phyloP scores from a whole-genome alignment of 495 filamentous ascomycete species.

The Opeltia flavorubescens region DNA sequence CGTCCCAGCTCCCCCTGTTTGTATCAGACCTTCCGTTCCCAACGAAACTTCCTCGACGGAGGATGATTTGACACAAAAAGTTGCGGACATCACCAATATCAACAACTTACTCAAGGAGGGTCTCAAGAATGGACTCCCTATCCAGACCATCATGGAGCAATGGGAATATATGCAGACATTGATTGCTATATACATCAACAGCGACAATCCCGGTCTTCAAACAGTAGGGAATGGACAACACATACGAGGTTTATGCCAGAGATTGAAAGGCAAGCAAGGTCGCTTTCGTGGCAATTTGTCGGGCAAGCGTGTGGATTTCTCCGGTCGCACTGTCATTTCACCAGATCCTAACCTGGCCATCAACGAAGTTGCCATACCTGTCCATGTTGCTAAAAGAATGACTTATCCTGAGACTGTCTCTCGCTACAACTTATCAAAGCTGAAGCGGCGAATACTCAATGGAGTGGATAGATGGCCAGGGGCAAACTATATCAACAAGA shows the following conservation, averaged over 20 bases:
- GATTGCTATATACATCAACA: constrained; percentile 95
- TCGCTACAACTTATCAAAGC: constrained; percentile 67
- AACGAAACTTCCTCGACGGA: constrained; percentile 88
- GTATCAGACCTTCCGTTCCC: constrained; percentile 81
- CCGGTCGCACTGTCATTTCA: constrained; percentile 91
- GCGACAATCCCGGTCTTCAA: constrained; percentile 80
- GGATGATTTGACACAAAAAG: constrained; percentile 89
- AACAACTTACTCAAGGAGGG: constrained; percentile 70
- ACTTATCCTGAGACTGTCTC: constrained; percentile 87
- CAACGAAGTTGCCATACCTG: constrained; percentile 84
- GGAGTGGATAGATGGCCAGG: constrained; percentile 72
- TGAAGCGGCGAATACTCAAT: constrained; percentile 54
- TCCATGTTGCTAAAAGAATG: constrained; percentile 79
- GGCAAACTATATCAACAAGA: constrained; percentile 69
- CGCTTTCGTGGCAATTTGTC: constrained; percentile 94
- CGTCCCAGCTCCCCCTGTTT: constrained; percentile 82
- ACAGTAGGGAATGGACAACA: constrained; percentile 60
- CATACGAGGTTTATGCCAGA: constrained; percentile 85
- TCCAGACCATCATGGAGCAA: constrained; percentile 89
- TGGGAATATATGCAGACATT: constrained; percentile 95
- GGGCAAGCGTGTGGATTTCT: constrained; percentile 97
- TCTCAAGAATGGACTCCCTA: constrained; percentile 62
- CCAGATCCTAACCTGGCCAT: constrained; percentile 91
- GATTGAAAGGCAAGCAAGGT: constrained; percentile 92
- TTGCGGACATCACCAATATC: constrained; percentile 84